Conservation (phyloP, 352 stramenopile species). For the Elongisporangium anandrum region DNA sequence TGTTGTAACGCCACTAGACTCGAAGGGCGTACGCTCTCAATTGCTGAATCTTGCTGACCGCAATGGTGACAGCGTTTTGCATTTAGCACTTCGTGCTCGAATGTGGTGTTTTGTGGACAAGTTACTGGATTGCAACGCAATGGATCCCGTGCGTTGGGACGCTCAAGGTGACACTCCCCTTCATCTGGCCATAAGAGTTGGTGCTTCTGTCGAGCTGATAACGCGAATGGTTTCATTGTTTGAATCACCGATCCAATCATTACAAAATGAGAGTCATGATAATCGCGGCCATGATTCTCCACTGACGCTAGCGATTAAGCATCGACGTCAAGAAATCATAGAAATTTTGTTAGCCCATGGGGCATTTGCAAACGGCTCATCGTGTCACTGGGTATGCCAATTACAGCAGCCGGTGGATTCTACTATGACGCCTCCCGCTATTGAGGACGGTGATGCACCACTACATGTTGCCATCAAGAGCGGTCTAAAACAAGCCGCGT, state of each 20-base stretch:
- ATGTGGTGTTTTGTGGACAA: slow-evolving; percentile 61
- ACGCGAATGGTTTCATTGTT: slow-evolving; percentile 24
- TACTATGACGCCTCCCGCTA: neutral
- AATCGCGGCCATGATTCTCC: slow-evolving; percentile 47
- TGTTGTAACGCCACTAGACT: slow-evolving; percentile 5
- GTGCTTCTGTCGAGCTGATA: slow-evolving; percentile 38
- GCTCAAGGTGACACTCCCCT: slow-evolving; percentile 44
- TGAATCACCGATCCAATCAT: slow-evolving; percentile 5
- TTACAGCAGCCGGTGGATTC: neutral
- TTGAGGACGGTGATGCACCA: slow-evolving; percentile 30
- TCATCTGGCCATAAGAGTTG: slow-evolving; percentile 61
- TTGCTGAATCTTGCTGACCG: slow-evolving; percentile 41
- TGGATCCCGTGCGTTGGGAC: slow-evolving; percentile 45
- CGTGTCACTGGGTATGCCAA: slow-evolving; percentile 15
- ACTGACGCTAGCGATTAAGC: slow-evolving; percentile 53
- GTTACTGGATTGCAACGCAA: slow-evolving; percentile 34
- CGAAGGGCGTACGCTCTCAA: slow-evolving; percentile 12
- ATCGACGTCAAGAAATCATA: slow-evolving; percentile 45
- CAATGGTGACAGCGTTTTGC: slow-evolving; percentile 43
- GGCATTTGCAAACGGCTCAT: slow-evolving; percentile 19
- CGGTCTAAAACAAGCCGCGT: slow-evolving; percentile 33
- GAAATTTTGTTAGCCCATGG: slow-evolving; percentile 35
- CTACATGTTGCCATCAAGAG: slow-evolving; percentile 63
- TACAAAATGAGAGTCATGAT: slow-evolving; percentile 17
- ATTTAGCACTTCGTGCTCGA: slow-evolving; percentile 51